Base-by-base conservation (phyloP, 2,329 filamentous ascomycete genomes). In the Fusarium pseudocircinatum region DNA sequence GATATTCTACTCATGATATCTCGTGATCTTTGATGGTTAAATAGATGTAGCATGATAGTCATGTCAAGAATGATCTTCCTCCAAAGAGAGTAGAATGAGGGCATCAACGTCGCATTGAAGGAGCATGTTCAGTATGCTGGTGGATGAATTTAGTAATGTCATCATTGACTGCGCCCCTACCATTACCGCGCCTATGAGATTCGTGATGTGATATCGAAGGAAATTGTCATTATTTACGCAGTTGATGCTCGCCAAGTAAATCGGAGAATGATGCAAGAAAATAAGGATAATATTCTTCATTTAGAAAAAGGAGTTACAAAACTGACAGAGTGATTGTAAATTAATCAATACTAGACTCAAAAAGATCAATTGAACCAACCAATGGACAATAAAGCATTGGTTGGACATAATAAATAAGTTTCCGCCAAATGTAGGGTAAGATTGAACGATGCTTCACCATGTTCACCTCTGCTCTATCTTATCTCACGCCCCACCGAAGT, bases 321-420 rank as follows among this genome's bases (percentile, higher is more conserved):
- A 10, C 7, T 13, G 14, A 6, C 10, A 9, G 11, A 34, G 15
- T 2, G 6, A 50, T 7, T 14, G 15, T 15, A 11, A 0, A 6
- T 15, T 11, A 9, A 8, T 15, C 4, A 8, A 11, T 5, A 0
- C 5, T 18, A 15, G 16, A 24, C 16, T n/a, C 0, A 34, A 24
- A 0, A 20, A 4, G 1, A 15, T 20, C 9, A 22, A 3, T 13
- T 22, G 2, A 9, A 16, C 10, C 2, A 9, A 13, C 9, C 5
- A 11, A 6, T 3, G 4, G 2, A 6, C 13, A 16, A 13, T 13
- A 12, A 20, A 8, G 4, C 8, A 3, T 7, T 32, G 4, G 4
- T 6, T 14, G 8, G 16, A 14, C 20, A 18, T 4, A 18, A 28
- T 37, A 22, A 22, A 12, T 2, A 16, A 2, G 2, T 1, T 28